Conservation (phyloP, 2,329 filamentous ascomycete genomes). For the Penicillium olsonii region DNA sequence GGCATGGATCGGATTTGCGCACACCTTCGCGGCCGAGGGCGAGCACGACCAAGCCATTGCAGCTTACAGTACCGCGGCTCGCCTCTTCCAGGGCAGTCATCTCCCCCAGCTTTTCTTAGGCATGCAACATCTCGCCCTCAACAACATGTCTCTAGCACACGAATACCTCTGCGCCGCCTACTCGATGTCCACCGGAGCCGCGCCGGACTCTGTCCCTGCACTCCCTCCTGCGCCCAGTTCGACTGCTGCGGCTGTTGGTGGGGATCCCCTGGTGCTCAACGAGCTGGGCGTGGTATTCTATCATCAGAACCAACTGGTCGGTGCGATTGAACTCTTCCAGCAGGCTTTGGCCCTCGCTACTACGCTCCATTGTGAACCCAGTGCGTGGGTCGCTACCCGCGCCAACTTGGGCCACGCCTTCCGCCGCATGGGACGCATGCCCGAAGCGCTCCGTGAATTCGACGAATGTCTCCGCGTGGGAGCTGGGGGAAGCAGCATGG, state of each 20-base stretch:
- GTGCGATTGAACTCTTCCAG: slow-evolving; percentile 75
- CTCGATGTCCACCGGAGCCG: slow-evolving; percentile 52
- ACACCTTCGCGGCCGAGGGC: slow-evolving; percentile 95
- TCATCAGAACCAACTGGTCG: slow-evolving; percentile 76
- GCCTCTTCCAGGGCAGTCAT: slow-evolving; percentile 95
- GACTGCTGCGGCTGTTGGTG: slow-evolving; percentile 30
- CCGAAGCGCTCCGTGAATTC: slow-evolving; percentile 76
- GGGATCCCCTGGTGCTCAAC: slow-evolving; percentile 86
- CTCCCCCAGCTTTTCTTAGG: slow-evolving; percentile 93
- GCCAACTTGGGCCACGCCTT: slow-evolving; percentile 90
- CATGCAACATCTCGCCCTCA: slow-evolving; percentile 96
- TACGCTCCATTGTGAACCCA: slow-evolving; percentile 78
- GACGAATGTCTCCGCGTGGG: slow-evolving; percentile 83
- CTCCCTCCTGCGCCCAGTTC: slow-evolving; percentile 26
- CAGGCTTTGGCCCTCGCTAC: slow-evolving; percentile 75
- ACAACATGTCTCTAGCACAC: slow-evolving; percentile 89
- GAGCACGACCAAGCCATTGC: slow-evolving; percentile 98
- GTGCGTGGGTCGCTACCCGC: slow-evolving; percentile 79
- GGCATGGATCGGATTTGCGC: slow-evolving; percentile 98
- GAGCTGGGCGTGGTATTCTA: slow-evolving; percentile 97
- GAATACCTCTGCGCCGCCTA: slow-evolving; percentile 94
- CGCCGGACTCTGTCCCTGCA: slow-evolving; percentile 30
- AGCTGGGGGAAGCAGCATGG: slow-evolving; percentile 70
- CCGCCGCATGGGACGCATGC: slow-evolving; percentile 68
- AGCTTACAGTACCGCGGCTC: slow-evolving; percentile 91